Evolutionary conservation across 345 rosid species (phyloP).

Genomic region (Populus tremula): DNA sequence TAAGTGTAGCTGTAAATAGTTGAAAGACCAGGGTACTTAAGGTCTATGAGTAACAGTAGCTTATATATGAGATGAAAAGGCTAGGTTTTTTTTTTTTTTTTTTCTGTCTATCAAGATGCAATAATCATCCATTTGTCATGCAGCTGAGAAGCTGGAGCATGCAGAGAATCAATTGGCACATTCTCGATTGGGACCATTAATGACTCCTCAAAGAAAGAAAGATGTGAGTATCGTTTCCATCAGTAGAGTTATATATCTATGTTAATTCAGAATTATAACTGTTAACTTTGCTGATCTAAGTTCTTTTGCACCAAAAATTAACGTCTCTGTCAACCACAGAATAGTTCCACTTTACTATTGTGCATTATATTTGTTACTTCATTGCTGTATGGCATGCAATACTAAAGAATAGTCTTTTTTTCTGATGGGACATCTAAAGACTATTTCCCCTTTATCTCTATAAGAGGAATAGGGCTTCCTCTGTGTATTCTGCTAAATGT

Average conservation of each 20-base stretch:
- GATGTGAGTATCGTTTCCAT: conserved; percentile 52
- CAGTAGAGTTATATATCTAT: not conserved
- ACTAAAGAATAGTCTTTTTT: not conserved
- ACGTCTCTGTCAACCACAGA: not conserved
- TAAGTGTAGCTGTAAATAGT: not conserved
- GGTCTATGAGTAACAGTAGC: not conserved
- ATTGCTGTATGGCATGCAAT: not conserved
- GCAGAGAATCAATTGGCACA: conserved; percentile 92
- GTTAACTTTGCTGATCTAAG: not conserved
- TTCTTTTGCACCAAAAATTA: not conserved
- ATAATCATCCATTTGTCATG: conserved; percentile 18
- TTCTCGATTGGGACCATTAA: conserved; percentile 66
- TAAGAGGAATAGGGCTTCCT: not conserved
- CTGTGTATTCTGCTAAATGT: not conserved
- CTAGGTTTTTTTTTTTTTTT: not conserved
- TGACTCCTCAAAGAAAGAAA: conserved; percentile 74
- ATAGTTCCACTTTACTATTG: not conserved
- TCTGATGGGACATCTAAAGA: not conserved
- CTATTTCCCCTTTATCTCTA: not conserved
- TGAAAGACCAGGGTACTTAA: not conserved
- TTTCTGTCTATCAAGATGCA: not conserved
- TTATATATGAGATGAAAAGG: not conserved
- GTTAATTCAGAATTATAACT: not conserved
- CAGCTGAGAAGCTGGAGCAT: conserved; percentile 99
- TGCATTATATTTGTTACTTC: not conserved